These are phyloP conservation scores for Meira nashicola DNA, from an alignment of 1,284 basidiomycete genomes.

Conservation along the genomic window DNA sequence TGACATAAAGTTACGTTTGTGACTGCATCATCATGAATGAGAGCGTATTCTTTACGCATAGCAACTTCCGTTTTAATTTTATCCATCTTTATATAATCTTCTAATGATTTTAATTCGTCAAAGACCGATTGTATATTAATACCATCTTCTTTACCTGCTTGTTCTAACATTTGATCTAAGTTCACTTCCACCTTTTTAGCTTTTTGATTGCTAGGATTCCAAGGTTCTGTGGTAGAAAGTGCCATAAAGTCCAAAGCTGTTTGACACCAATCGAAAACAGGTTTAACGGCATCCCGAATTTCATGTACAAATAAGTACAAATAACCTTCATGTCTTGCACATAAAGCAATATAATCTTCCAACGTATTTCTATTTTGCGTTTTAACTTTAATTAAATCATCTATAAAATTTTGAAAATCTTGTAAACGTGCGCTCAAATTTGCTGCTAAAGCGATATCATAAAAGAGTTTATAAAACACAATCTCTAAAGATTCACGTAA, in stretches of 20 bases:
- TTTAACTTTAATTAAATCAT: constrained; percentile 13
- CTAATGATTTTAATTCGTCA: background rate
- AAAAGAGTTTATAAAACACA: constrained; percentile 15
- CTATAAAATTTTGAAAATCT: constrained; percentile 17
- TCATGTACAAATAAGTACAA: constrained; percentile 18
- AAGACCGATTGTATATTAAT: background rate
- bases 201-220: constrained; percentile 10
- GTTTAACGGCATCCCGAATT: constrained; percentile 12
- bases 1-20: background rate
- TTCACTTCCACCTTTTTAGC: constrained; percentile 13
- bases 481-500: constrained; percentile 16
- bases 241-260: constrained; percentile 18
- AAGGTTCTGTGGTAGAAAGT: constrained; percentile 13
- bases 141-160: background rate
- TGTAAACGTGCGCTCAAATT: constrained; percentile 11
- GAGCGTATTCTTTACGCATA: background rate
- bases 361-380: background rate
- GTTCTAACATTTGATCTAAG: constrained; percentile 11
- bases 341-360: constrained; percentile 17
- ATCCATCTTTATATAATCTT: background rate
- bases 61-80: constrained; percentile 5
- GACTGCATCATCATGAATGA: background rate
- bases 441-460: constrained; percentile 11
- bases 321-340: constrained; percentile 17
- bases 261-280: constrained; percentile 19